Evolutionary conservation across 2,329 filamentous ascomycete genomes (phyloP).

Genomic region (Pezicula carpinea): DNA sequence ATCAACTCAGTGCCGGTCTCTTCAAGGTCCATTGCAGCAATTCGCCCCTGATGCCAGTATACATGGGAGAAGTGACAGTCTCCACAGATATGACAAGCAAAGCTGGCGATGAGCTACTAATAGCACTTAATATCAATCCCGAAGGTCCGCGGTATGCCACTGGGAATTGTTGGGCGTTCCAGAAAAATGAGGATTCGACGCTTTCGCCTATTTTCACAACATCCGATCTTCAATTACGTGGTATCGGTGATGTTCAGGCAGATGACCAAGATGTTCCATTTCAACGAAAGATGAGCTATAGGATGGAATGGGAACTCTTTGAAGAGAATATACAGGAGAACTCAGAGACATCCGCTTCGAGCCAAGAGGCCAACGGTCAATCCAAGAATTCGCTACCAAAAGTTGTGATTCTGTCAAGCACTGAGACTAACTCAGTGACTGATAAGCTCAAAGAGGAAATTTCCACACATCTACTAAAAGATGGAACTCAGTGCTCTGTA

Average conservation of each 20-base stretch:
- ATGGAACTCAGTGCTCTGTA: neutral
- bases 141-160: conserved; percentile 6
- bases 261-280: neutral
- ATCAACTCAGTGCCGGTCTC: conserved; percentile 6
- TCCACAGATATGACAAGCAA: neutral
- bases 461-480: neutral
- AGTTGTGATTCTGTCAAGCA: neutral
- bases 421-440: neutral
- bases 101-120: conserved; percentile 5
- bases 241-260: conserved; percentile 3
- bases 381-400: neutral
- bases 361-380: too few species aligned
- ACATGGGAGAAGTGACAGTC: conserved; percentile 29
- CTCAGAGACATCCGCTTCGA: too few species aligned
- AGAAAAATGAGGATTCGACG: neutral
- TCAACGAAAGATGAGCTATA: conserved; percentile 1
- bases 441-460: neutral
- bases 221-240: conserved; percentile 1
- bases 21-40: conserved; percentile 29
- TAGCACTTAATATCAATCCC: neutral
- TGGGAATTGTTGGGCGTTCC: conserved; percentile 4
- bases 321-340: too few species aligned
- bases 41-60: conserved; percentile 37
- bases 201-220: conserved; percentile 1
- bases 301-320: conserved; percentile 1